Evolutionary conservation across 345 rosid species (phyloP).

Genomic region (Barbarea vulgaris): DNA sequence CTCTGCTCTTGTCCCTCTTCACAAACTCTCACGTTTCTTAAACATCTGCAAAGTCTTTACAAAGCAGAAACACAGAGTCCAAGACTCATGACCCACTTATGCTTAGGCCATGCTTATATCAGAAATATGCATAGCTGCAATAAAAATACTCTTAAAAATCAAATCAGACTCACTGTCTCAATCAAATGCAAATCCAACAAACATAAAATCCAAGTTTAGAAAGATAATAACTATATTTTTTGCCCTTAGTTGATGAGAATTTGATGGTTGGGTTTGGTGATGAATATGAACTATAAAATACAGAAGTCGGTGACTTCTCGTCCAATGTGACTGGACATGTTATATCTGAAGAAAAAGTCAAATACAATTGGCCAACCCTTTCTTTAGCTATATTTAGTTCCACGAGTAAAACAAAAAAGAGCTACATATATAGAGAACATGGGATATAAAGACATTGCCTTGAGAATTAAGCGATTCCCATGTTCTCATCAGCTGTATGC

Average conservation of each 20-base stretch:
- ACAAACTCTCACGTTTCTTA: constrained; percentile 18
- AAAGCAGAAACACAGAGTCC: constrained; percentile 26
- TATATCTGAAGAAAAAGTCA: constrained; percentile 38
- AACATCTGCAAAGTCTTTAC: constrained; percentile 22
- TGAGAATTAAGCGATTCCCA: constrained; percentile 35
- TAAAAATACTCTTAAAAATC: neutral
- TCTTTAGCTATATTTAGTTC: constrained; percentile 26
- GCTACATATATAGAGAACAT: constrained; percentile 26
- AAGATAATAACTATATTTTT: neutral
- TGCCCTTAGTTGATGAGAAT: constrained; percentile 7
- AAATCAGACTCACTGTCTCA: constrained; percentile 15
- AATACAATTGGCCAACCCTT: constrained; percentile 23
- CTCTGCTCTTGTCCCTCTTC: constrained; percentile 28
- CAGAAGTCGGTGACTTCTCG: constrained; percentile 35
- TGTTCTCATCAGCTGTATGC: constrained; percentile 34
- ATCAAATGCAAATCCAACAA: constrained; percentile 8
- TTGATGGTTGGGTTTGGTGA: constrained; percentile 2
- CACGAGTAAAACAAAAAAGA: constrained; percentile 3
- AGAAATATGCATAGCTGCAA: constrained; percentile 10
- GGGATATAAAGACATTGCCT: constrained; percentile 34
- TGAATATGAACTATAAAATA: constrained; percentile 29
- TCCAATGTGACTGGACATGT: constrained; percentile 16
- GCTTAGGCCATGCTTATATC: constrained; percentile 15
- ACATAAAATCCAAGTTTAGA: neutral
- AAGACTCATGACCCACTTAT: neutral